Conservation (phyloP, 192 early-diverging fungal genomes). For the Backusella tarrabulga region DNA sequence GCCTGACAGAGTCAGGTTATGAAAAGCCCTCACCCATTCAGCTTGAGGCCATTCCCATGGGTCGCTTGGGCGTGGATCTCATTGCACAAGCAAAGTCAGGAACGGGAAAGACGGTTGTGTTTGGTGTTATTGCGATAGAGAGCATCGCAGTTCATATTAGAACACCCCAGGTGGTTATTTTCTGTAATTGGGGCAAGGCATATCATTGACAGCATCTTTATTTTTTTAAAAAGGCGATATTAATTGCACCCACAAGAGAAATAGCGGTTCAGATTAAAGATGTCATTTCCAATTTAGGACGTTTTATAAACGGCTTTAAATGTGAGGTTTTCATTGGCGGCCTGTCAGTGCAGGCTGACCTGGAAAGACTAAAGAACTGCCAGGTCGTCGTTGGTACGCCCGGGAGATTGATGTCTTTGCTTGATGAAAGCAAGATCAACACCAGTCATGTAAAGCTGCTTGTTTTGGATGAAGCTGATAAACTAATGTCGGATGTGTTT, state of each 20-base stretch:
- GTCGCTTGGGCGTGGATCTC: constrained; percentile 61
- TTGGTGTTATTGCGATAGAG: constrained; percentile 58
- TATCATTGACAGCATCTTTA: not conserved
- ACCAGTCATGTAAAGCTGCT: constrained; percentile 42
- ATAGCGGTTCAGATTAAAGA: constrained; percentile 60
- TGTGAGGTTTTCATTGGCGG: constrained; percentile 60
- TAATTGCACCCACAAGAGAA: constrained; percentile 63
- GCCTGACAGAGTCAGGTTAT: constrained; percentile 48
- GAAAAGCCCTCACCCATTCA: constrained; percentile 64
- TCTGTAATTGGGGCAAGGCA: not conserved
- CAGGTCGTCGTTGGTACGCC: constrained; percentile 57
- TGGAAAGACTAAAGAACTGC: constrained; percentile 40
- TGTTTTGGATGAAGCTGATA: constrained; percentile 64
- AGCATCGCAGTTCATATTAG: constrained; percentile 28
- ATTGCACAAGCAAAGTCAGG: constrained; percentile 86
- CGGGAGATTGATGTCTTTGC: constrained; percentile 44
- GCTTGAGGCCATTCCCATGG: constrained; percentile 61
- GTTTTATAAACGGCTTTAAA: constrained; percentile 15
- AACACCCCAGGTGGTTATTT: constrained; percentile 28
- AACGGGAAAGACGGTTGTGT: constrained; percentile 80
- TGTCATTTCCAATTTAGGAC: constrained; percentile 45
- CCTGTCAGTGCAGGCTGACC: constrained; percentile 44
- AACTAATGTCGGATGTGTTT: constrained; percentile 55
- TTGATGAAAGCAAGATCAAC: constrained; percentile 36
- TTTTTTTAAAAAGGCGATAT: constrained; percentile 29